phyloP scores from a whole-genome alignment of 192 early-diverging fungal species.

The Backusella parvicylindrica region DNA sequence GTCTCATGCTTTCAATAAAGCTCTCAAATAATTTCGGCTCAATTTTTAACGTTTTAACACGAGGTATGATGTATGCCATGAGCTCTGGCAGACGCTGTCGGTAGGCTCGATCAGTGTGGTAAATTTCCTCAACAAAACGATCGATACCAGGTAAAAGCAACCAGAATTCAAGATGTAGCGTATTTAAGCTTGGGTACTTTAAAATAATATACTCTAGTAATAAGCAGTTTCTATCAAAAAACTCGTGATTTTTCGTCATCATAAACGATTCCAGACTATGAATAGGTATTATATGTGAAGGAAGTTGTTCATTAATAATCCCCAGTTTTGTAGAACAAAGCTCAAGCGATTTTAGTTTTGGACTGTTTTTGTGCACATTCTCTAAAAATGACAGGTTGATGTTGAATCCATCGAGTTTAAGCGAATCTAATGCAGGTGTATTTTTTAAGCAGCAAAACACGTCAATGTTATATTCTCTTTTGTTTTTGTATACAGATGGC shows the following conservation, averaged over 20 bases:
- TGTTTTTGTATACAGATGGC: background rate
- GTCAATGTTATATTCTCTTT: background rate
- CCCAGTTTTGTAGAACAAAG: background rate
- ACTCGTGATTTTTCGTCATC: background rate
- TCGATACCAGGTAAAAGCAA: background rate
- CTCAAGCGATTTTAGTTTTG: background rate
- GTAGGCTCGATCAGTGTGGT: background rate
- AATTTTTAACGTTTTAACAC: background rate
- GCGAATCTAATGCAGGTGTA: background rate
- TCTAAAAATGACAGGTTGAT: background rate
- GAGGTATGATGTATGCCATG: background rate
- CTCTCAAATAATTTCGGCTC: background rate
- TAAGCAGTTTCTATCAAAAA: background rate
- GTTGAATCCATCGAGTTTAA: background rate
- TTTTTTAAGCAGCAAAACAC: background rate
- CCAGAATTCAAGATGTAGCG: background rate
- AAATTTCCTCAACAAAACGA: background rate
- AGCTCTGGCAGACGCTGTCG: background rate
- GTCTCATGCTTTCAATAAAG: background rate
- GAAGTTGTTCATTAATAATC: background rate
- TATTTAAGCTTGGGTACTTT: background rate
- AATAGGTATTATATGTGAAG: background rate
- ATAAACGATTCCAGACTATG: background rate
- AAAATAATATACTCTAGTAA: background rate
- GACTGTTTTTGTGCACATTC: background rate